Percentiles rank a stretch among this genome's conserved stretches.
These are phyloP conservation scores for Metschnikowia orientalis DNA, from an alignment of 805 yeast genomes.

Conservation along the genomic window DNA sequence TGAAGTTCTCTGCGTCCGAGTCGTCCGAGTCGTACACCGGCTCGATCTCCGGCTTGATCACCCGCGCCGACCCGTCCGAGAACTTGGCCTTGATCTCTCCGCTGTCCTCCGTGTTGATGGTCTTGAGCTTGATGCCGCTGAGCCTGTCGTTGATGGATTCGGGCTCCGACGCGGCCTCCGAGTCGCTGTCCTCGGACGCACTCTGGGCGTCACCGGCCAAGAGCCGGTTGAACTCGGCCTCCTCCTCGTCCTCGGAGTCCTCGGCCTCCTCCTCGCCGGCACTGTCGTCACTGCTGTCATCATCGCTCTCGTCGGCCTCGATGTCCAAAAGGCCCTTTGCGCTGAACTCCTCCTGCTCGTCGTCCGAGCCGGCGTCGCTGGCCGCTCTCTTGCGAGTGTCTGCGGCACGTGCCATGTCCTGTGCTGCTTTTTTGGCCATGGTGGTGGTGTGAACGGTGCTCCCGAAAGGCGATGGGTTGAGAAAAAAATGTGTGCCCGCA, in stretches of 20 bases:
- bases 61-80: constrained; percentile 78
- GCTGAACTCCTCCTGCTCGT: constrained; percentile 13
- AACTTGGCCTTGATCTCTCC: constrained; percentile 42
- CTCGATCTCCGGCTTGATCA: constrained; percentile 81
- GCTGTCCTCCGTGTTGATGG: constrained; percentile 41
- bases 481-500: constrained; percentile 10
- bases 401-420: constrained; percentile 3
- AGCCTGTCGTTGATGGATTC: constrained; percentile 52
- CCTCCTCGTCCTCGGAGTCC: constrained; percentile 30
- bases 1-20: constrained; percentile 70
- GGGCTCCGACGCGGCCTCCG: constrained; percentile 45
- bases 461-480: constrained; percentile 3
- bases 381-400: constrained; percentile 14
- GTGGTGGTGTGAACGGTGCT: neutral
- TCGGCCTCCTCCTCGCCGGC: constrained; percentile 6
- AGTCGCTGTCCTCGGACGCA: constrained; percentile 40
- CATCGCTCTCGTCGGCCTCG: constrained; percentile 15
- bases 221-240: constrained; percentile 56
- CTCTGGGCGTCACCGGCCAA: constrained; percentile 44
- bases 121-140: constrained; percentile 50
- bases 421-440: constrained; percentile 15
- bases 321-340: constrained; percentile 14
- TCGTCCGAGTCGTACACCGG: constrained; percentile 96
- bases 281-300: constrained; percentile 3
- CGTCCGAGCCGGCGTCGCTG: constrained; percentile 10